Conservation (phyloP, 2,329 filamentous ascomycete genomes). For the Ascochyta pisi region DNA sequence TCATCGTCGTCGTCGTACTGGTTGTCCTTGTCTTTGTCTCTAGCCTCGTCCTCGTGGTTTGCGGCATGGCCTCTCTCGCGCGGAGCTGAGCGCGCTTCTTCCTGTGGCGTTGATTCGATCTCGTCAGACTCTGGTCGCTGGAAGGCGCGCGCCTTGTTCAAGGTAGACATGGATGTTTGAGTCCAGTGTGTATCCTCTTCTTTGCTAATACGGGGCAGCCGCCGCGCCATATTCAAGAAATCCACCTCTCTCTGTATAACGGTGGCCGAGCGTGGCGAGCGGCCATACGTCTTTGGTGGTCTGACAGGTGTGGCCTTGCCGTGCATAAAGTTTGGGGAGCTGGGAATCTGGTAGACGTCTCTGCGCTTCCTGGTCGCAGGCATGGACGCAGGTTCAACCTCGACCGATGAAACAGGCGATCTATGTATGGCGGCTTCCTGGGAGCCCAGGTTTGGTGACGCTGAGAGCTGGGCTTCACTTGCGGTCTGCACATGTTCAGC, state of each 20-base stretch:
- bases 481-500: neutral
- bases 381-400: constrained; percentile 5
- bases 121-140: constrained; percentile 16
- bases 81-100: neutral
- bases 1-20: neutral
- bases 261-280: constrained; percentile 17
- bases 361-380: constrained; percentile 8
- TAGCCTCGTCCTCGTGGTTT: neutral
- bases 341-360: constrained; percentile 28
- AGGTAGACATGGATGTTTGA: neutral
- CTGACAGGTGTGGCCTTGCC: constrained; percentile 16
- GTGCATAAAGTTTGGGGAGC: constrained; percentile 25
- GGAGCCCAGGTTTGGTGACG: neutral
- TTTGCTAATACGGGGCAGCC: neutral
- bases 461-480: neutral
- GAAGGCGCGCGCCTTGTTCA: constrained; percentile 15
- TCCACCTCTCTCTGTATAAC: constrained; percentile 15
- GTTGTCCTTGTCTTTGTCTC: neutral
- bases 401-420: constrained; percentile 16
- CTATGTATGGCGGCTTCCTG: constrained; percentile 11
- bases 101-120: constrained; percentile 21
- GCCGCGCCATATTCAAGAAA: constrained; percentile 20
- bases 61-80: neutral
- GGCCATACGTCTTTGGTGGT: constrained; percentile 22
- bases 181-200: neutral